Percentiles rank a stretch among this genome's conserved stretches.
These are phyloP conservation scores for Penicillium sp. DNA, from an alignment of 2,329 filamentous ascomycete species.

Conservation along the genomic window DNA sequence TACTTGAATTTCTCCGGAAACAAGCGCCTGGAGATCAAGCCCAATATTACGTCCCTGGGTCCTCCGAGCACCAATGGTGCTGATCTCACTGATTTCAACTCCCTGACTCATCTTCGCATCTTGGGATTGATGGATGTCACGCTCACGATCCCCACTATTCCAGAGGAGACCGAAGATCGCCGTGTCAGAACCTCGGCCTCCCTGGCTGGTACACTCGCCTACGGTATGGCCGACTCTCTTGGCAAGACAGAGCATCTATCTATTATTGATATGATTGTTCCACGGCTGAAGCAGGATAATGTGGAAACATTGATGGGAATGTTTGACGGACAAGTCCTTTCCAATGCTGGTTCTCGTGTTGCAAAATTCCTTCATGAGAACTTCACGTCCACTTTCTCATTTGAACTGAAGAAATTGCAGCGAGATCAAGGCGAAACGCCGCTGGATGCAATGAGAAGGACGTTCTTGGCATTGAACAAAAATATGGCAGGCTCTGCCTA, in stretches of 20 bases:
- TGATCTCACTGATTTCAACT: constrained; percentile 86
- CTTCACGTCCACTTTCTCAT: constrained; percentile 78
- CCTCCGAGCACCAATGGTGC: constrained; percentile 55
- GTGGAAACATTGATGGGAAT: constrained; percentile 89
- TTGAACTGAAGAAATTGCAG: constrained; percentile 75
- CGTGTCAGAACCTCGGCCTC: constrained; percentile 97
- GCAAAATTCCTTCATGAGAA: constrained; percentile 97
- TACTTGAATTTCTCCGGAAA: constrained; percentile 97
- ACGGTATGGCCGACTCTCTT: constrained; percentile 95
- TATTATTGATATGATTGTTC: constrained; percentile 92
- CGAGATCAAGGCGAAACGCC: constrained; percentile 69
- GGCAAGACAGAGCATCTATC: constrained; percentile 93
- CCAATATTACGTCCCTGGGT: constrained; percentile 58
- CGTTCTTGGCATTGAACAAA: constrained; percentile 89
- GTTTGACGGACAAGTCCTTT: constrained; percentile 90
- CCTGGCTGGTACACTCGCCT: constrained; percentile 81
- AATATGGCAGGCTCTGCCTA: constrained; percentile 83
- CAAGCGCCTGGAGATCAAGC: constrained; percentile 88
- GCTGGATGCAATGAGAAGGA: constrained; percentile 76
- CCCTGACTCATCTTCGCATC: constrained; percentile 77
- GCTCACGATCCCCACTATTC: constrained; percentile 85
- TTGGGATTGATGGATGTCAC: constrained; percentile 98
- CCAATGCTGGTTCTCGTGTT: constrained; percentile 87
- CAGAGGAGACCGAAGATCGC: constrained; percentile 91
- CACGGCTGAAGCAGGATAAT: constrained; percentile 84